These are phyloP conservation scores for Ophioceras dolichostomum DNA, from an alignment of 2,329 filamentous ascomycete genomes.

Conservation along the genomic window DNA sequence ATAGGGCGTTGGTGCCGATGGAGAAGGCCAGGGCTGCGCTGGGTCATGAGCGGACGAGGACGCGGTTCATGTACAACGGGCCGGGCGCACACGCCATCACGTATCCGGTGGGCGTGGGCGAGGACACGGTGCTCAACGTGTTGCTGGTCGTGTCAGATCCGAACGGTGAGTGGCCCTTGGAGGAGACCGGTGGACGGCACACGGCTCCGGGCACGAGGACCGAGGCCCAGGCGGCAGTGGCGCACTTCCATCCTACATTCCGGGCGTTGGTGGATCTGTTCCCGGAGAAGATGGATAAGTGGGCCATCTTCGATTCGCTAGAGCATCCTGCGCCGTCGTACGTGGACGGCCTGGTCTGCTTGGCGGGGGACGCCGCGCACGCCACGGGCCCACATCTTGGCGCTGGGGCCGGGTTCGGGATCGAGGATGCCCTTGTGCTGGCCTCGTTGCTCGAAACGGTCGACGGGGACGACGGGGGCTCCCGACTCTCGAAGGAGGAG, in stretches of 20 bases:
- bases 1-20: constrained; percentile 50
- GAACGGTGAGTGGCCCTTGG: neutral
- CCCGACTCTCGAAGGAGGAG: neutral
- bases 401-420: constrained; percentile 40
- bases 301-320: constrained; percentile 40
- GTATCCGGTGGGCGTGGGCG: constrained; percentile 45
- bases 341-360: constrained; percentile 23
- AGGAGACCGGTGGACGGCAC: constrained; percentile 11
- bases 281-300: constrained; percentile 35
- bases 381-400: constrained; percentile 42
- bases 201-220: constrained; percentile 22
- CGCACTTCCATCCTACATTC: constrained; percentile 25
- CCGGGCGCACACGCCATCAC: constrained; percentile 44
- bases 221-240: constrained; percentile 26
- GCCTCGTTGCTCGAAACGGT: constrained; percentile 18
- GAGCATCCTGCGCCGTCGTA: constrained; percentile 33
- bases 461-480: neutral
- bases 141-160: constrained; percentile 16
- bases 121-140: constrained; percentile 13
- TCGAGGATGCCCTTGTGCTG: constrained; percentile 39
- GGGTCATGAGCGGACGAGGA: constrained; percentile 34
- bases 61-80: constrained; percentile 43
- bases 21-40: constrained; percentile 34
- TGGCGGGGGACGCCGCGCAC: constrained; percentile 46
- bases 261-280: constrained; percentile 27